Conservation (phyloP, 208 protist species). For the Dictyostelium gargantuum region DNA sequence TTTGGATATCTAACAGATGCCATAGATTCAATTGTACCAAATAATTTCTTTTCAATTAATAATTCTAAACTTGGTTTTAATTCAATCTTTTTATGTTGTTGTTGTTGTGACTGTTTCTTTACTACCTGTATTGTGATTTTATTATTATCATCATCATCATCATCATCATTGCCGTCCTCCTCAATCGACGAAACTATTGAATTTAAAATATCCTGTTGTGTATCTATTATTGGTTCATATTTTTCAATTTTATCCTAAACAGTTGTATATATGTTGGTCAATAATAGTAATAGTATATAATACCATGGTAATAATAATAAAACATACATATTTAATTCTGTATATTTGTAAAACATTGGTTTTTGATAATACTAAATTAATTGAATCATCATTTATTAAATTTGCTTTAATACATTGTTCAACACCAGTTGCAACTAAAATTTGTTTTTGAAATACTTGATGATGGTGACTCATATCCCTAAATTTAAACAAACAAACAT, state of each 20-base stretch:
- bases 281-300: not conserved
- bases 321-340: slow-evolving; percentile 28
- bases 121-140: too few relatives aligned
- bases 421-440: not conserved
- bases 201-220: not conserved
- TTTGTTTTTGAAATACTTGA: slow-evolving; percentile 42
- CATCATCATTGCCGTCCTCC: not conserved
- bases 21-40: slow-evolving; percentile 26
- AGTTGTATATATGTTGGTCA: too few relatives aligned
- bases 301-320: not conserved
- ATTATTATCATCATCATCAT: not conserved
- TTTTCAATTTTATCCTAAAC: slow-evolving; percentile 14
- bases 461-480: not conserved
- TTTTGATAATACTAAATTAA: slow-evolving; percentile 26
- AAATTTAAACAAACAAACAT: too few relatives aligned
- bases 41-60: not conserved
- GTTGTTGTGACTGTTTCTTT: too few relatives aligned
- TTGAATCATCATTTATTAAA: not conserved
- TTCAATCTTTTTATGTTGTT: not conserved
- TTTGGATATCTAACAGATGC: slow-evolving; percentile 9
- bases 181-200: not conserved
- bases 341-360: slow-evolving; percentile 19
- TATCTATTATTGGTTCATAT: not conserved
- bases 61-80: slow-evolving; percentile 43
- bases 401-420: slow-evolving; percentile 24